Base-by-base conservation (phyloP, 345 rosid genomes). In the Eucalyptus virginea region DNA sequence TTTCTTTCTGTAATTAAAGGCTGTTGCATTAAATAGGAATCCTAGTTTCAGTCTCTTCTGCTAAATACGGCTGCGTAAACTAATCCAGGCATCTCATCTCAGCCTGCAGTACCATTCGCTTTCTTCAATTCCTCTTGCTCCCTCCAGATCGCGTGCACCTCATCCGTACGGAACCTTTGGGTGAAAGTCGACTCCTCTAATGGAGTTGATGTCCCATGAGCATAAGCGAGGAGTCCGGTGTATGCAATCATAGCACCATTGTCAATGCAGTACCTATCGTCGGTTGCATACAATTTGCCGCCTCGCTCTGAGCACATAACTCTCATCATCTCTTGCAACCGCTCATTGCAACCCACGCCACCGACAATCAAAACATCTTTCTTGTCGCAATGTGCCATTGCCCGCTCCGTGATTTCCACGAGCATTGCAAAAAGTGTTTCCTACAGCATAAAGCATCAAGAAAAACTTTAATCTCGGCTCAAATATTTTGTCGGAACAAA, bases 201-300 rank as follows among this genome's bases (percentile, higher is more conserved):
- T 12, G 96, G 97, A 26, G 99, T 97, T 77, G 96, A 86, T 32
- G 37, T 65, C 37, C 97, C 98, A 11, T 95, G 92, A 49, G 95
- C 99, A 90, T 91, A 97, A 12, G 95, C 98, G 13, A 97, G 95
- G 24, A 98, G 95, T 88, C 99, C 99, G 0, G 99, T 96, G 87
- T 95, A 98, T n/a, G 99, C 99, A 88, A 97, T 98, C 99, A 98
- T 98, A 11, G 99, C 99, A 88, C 99, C 99, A 11, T 98, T 97
- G 91, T 97, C 99, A 1, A 98, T 90, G 88, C 99, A 98, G 89
- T 98, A 98, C 89, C 99, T 91, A 9, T 97, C 99, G 88, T 98
- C 98, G 0, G 99, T 98, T 6, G 99, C 99, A 92, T 94, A 98
- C 67, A 98, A 90, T 50, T 72, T 94, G n/a, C 98, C 99, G 17